Evolutionary conservation across 1,284 basidiomycete species (phyloP), one percentile per base, ranked within the genome.

Genomic region (Ustilago hordei): DNA sequence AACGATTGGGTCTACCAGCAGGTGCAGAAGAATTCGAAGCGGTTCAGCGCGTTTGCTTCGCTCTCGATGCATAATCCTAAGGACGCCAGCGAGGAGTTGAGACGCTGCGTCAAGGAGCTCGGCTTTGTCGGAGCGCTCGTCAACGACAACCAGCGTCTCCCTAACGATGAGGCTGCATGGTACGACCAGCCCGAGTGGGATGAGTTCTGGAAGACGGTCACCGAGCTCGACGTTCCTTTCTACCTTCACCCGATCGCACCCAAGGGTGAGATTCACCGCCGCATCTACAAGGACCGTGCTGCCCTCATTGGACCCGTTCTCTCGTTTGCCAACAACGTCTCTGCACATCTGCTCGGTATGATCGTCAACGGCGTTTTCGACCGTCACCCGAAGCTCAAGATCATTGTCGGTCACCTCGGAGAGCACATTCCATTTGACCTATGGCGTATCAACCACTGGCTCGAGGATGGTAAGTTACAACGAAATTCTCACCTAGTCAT

Each of bases 361-460:
- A 83, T 86, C 55, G 78, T 81, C 75, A 86, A 86, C 71, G 85
- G 85, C 43, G 85, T 86, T 19, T 86, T 86, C 38, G 85, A 86
- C 80, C 82, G 85, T 28, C 82, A 84, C 75, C 85, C 84, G 17
- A 86, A 86, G 79, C 85, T 86, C 70, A 83, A 84, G 75, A 79
- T 86, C 63, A 86, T 86, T 43, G 81, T 86, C n/a, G 85, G 85
- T 36, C 85, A 86, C 76, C 80, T 86, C 15, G 85, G 85, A 73
- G 85, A 86, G 73, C 84, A 85, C 70, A 81, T 86, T 47, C 83
- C 83, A 9, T 82, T 84, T 32, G 84, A 86, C 68, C 71, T 86
- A 56, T 85, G 83, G 84, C 71, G 84, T 32, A 85, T 85, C 78
- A 80, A 86, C 73, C 83, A 84, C 79, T 85, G 84, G 84, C 81